Evolutionary conservation across 768 basidiomycete species (phyloP), one percentile per base, ranked within the genome.

Genomic region (Suillus alpinus): DNA sequence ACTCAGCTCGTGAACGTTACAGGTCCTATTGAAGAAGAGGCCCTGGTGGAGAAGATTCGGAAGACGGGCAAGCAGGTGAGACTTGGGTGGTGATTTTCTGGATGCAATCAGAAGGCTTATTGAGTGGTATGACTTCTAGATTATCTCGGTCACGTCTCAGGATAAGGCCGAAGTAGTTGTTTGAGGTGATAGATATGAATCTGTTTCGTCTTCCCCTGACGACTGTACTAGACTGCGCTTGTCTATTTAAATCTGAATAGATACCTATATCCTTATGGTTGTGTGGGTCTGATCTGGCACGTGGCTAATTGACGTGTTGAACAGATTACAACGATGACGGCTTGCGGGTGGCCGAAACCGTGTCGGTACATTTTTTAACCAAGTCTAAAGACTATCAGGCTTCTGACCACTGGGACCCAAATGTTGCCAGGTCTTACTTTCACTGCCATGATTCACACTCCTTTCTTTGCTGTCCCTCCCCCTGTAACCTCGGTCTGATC

Each of bases 11-110:
- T 95, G 58, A 57, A 83, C 57, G 92, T 95, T 52, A 86, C 72
- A 10, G 85, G 85, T 12, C 72, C 76, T 2, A 77, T 84, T 10
- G 67, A 81, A 18, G 91, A 89, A 71, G 90, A 92, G 0, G 78
- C 79, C 3, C 77, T 94, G 50, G 74, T 84, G 13, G 86, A 77
- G 57, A 90, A 81, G 79, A 92, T 96, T 70, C 84, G 85, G 81
- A 95, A 94, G 84, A 96, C 94, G 10, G 94, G 94, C 64, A 95
- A 95, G 76, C 83, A 91, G 87, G 93, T 92, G 57, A 26, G 77
- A 63, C 9, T 13, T 3, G 65, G 16, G 26, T 37, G 0, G 13
- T 40, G 14, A 32, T 10, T 41, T 31, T 59, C 49, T 39, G 13
- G 59, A 39, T 13, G 29, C n/a, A 32, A 1, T 47, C 7, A 4